phyloP scores from a whole-genome alignment of 495 filamentous ascomycete species.

The Aspergillus heteromorphus region DNA sequence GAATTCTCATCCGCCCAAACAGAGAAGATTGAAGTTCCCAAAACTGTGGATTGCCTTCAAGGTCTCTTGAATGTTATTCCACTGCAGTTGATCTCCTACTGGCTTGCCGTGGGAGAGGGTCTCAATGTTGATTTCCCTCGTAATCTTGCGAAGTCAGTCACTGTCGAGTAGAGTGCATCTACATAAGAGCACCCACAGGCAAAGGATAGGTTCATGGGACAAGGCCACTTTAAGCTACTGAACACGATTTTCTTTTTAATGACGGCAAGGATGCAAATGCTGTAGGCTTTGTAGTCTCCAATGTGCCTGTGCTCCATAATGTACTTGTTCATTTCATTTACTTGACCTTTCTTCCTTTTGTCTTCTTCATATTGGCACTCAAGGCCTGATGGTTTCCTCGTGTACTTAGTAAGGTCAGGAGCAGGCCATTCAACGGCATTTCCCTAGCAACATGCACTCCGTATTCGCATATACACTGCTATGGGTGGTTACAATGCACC shows the following conservation, averaged over 20 bases:
- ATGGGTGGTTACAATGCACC: too few species aligned
- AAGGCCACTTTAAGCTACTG: not conserved
- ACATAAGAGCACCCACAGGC: not conserved
- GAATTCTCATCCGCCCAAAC: conserved; percentile 84
- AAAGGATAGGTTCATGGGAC: not conserved
- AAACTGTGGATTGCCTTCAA: conserved; percentile 92
- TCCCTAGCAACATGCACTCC: too few species aligned
- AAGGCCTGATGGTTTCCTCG: too few species aligned
- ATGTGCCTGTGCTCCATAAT: too few species aligned
- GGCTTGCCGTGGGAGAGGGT: conserved; percentile 93
- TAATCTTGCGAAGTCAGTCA: conserved; percentile 97
- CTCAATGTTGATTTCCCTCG: conserved; percentile 96
- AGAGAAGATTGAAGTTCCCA: conserved; percentile 95
- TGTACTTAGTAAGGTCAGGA: too few species aligned
- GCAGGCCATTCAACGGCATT: too few species aligned
- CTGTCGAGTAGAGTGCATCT: conserved; percentile 72
- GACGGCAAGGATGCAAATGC: not conserved
- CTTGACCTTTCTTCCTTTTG: too few species aligned
- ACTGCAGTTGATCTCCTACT: conserved; percentile 95
- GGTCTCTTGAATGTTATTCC: conserved; percentile 97
- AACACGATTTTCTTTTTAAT: not conserved
- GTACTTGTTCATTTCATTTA: too few species aligned
- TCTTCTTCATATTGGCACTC: too few species aligned
- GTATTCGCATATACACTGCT: too few species aligned
- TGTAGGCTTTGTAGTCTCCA: too few species aligned